phyloP scores from a whole-genome alignment of 352 stramenopile species.

The Thraustochytrium striatum region DNA sequence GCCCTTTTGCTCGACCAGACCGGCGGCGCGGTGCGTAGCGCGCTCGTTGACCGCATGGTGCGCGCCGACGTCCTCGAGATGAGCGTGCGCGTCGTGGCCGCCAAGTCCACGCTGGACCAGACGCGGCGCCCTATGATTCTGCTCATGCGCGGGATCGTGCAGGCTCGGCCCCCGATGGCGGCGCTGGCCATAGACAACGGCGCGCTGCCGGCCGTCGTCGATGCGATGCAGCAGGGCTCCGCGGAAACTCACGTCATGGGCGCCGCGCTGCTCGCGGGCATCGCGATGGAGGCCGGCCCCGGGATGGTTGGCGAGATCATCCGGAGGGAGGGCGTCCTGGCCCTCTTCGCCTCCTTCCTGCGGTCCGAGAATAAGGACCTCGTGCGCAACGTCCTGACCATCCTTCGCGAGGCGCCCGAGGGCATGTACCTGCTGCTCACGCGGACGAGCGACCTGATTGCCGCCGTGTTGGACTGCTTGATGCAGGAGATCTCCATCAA shows the following conservation, averaged over 20 bases:
- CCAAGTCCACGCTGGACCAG: neutral
- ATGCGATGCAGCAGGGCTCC: neutral
- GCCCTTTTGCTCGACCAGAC: neutral
- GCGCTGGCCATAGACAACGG: neutral
- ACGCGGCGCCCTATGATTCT: neutral
- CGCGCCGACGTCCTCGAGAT: neutral
- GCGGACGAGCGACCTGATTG: neutral
- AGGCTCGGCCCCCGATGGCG: neutral
- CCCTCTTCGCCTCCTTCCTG: neutral
- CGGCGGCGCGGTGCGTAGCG: neutral
- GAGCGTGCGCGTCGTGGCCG: neutral
- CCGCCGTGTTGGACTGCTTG: neutral
- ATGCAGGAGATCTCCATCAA: neutral
- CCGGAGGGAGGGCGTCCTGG: neutral
- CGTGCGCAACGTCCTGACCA: neutral
- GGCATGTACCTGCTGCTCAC: neutral
- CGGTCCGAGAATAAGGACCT: neutral
- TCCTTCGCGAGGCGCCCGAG: neutral
- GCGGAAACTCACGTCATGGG: constrained; percentile 19
- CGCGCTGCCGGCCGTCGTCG: neutral
- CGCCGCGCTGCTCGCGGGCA: neutral
- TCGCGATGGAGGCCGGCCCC: neutral
- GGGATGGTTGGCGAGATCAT: neutral
- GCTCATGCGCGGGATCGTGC: neutral
- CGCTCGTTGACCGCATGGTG: neutral